Evolutionary conservation across 192 early-diverging fungal species (phyloP).

Genomic region (Phlyctochytrium bullatum): DNA sequence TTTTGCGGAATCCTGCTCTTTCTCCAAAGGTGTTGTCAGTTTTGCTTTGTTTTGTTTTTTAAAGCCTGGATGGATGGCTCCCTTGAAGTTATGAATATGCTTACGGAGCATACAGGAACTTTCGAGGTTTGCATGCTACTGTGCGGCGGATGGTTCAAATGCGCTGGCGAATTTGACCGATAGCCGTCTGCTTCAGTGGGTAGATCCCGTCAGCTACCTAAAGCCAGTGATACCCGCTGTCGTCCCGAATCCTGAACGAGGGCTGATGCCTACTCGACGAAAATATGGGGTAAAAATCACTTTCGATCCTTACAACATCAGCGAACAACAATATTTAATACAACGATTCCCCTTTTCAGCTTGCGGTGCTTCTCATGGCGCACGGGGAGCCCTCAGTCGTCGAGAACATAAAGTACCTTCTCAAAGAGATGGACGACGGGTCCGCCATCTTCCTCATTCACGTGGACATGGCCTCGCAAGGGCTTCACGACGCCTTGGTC

Average conservation of each 20-base stretch:
- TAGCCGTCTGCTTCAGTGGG: slow-evolving; percentile 27
- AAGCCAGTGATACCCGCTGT: slow-evolving; percentile 15
- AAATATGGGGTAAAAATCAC: slow-evolving; percentile 5
- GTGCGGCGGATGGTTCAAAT: slow-evolving; percentile 41
- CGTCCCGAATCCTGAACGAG: background rate
- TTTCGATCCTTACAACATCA: too few relatives aligned
- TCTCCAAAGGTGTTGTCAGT: slow-evolving; percentile 2
- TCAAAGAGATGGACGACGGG: slow-evolving; percentile 42
- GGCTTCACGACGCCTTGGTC: slow-evolving; percentile 5
- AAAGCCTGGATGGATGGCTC: background rate
- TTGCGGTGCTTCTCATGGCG: slow-evolving; percentile 49
- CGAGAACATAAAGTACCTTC: slow-evolving; percentile 14
- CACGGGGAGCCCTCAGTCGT: slow-evolving; percentile 24
- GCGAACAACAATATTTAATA: too few relatives aligned
- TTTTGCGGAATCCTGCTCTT: background rate
- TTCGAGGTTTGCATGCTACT: slow-evolving; percentile 41
- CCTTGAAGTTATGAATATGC: background rate
- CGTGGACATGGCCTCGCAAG: slow-evolving; percentile 26
- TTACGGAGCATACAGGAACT: slow-evolving; percentile 23
- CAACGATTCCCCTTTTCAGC: slow-evolving; percentile 2
- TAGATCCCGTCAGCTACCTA: slow-evolving; percentile 30
- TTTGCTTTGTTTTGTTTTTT: slow-evolving; percentile 8
- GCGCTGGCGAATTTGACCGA: slow-evolving; percentile 31
- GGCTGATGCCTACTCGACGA: too few relatives aligned
- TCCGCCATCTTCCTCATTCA: slow-evolving; percentile 45